phyloP scores from a whole-genome alignment of 225 moss, liverwort and hornwort genomes.

The Climacium dendroides region DNA sequence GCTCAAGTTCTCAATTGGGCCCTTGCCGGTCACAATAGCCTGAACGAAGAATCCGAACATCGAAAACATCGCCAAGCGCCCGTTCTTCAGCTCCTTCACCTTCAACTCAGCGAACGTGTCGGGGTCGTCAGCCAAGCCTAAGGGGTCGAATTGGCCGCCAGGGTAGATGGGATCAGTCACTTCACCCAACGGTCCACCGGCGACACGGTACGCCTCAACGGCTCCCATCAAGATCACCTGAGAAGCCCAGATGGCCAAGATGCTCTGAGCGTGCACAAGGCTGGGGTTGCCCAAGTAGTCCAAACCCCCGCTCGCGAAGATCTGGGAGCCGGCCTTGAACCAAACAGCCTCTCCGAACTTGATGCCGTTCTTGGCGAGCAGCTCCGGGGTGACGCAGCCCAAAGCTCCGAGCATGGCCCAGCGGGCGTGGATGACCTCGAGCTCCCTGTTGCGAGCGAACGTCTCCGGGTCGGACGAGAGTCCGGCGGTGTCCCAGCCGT shows the following conservation, averaged over 20 bases:
- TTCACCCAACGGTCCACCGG: not conserved
- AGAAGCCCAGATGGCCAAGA: slow-evolving; percentile 12
- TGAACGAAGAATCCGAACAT: slow-evolving; percentile 44
- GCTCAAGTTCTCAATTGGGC: slow-evolving; percentile 30
- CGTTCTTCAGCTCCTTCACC: not conserved
- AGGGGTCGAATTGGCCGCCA: not conserved
- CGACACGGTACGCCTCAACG: not conserved
- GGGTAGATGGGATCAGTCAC: slow-evolving; percentile 6
- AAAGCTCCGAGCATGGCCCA: slow-evolving; percentile 19
- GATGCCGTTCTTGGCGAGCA: not conserved
- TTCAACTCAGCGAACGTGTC: not conserved
- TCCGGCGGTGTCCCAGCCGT: not conserved
- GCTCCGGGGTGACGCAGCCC: not conserved
- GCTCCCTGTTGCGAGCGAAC: not conserved
- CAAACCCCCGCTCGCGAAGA: not conserved
- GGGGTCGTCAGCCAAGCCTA: not conserved
- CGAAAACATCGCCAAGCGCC: not conserved
- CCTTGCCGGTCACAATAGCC: slow-evolving; percentile 49
- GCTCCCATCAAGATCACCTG: slow-evolving; percentile 24
- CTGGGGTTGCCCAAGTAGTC: slow-evolving; percentile 3
- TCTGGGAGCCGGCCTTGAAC: slow-evolving; percentile 25
- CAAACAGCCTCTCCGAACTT: not conserved
- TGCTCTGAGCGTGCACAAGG: slow-evolving; percentile 57
- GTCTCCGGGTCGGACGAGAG: not conserved
- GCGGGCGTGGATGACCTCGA: slow-evolving; percentile 3